These are phyloP conservation scores for Populus hybrid DNA, from an alignment of 441 rosid species.

Conservation along the genomic window DNA sequence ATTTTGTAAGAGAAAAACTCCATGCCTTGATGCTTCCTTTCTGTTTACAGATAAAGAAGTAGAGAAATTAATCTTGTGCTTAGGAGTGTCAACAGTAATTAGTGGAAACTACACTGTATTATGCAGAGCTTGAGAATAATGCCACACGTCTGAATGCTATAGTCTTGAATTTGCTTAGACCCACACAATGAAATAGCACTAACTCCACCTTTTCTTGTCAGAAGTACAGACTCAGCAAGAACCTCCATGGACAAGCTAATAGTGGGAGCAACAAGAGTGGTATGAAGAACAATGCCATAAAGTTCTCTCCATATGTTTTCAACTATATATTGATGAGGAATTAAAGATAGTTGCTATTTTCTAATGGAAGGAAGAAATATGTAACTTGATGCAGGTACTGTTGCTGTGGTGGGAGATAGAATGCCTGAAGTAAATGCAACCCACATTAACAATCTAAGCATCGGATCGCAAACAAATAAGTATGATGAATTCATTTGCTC, in stretches of 20 bases:
- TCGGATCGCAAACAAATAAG: constrained; percentile 76
- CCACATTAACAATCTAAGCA: constrained; percentile 52
- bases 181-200: background rate
- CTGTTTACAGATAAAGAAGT: background rate
- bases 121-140: background rate
- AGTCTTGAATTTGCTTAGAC: background rate
- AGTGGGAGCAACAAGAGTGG: constrained; percentile 64
- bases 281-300: constrained; percentile 25
- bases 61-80: background rate
- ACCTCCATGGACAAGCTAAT: constrained; percentile 80
- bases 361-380: background rate
- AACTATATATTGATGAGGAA: constrained; percentile 1
- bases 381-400: constrained; percentile 42
- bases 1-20: background rate
- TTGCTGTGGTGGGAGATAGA: constrained; percentile 55
- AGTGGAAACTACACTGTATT: background rate
- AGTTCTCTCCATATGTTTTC: background rate
- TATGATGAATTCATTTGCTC: constrained; percentile 25
- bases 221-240: constrained; percentile 98
- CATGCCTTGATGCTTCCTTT: background rate
- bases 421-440: constrained; percentile 58
- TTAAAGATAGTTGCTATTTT: background rate
- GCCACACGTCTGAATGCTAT: background rate
- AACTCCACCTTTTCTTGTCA: constrained; percentile 35
- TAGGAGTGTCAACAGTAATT: background rate